Evolutionary conservation across 805 yeast genomes (phyloP), one percentile per base, ranked within the genome.

Genomic region (Spathaspora arborariae): DNA sequence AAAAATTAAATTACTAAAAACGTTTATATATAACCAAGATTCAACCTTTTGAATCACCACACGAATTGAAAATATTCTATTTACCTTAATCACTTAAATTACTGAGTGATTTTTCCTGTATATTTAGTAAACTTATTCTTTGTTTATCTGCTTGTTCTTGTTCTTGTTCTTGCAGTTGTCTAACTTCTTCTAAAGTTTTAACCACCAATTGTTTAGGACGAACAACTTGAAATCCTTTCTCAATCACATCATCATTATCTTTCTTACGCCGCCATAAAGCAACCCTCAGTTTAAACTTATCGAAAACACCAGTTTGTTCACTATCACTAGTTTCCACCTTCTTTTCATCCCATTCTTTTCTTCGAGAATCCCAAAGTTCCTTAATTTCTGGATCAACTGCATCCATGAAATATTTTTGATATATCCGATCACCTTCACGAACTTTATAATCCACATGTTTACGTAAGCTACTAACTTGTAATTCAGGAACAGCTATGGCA

Each of bases 381-480:
- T 69, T 70, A 41, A 79, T 73, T 51, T 78, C 83, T 0, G 78
- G 77, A 55, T 78, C 83, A 24, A 78, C 76, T 13, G 64, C 64
- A 46, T 74, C 64, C 16, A 57, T 56, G 39, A 68, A 64, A 51
- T 63, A 70, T 41, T 71, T 71, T 38, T 68, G 64, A 54, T 67
- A 76, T 48, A 79, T 79, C 26, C 70, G 53, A 57, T 82, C 88
- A 1, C 80, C 82, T 56, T 82, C 88, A 48, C 88, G 65, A 1
- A 76, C 75, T 0, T 83, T 75, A 59, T 81, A 81, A 57, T 82
- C 83, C 16, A 53, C 47, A 27, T 51, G 56, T 40, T 54, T 59
- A 27, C 65, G 39, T 10, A 50, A 38, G 39, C 35, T 30, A 30
- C 18, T 15, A 13, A 30, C 47, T 45, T 59, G 63, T 42, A 55